Evolutionary conservation across 768 basidiomycete genomes (phyloP), one percentile per base, ranked within the genome.

Genomic region (Daedalea quercina): DNA sequence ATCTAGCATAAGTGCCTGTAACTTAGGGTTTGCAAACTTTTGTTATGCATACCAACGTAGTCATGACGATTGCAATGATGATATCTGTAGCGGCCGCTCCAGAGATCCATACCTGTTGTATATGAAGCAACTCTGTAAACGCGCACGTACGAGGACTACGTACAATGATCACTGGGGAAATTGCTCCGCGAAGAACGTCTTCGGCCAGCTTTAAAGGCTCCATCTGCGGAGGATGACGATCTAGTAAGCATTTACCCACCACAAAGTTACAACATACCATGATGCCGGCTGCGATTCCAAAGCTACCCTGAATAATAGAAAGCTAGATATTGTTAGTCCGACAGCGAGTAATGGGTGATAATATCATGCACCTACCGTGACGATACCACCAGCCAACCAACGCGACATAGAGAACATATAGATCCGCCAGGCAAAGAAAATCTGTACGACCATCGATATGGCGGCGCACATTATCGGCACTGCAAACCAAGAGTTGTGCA

Each of bases 401-500:
- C 6, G 9, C 47, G 33, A 31, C 33, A 11, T 33, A 4, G 26
- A 49, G 25, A 49, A n/a, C 13, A 33, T 49, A 9, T 24, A 51
- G 37, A 57, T 54, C 13, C 56, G 35, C 40, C 56, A 48, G 26
- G 44, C 44, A 41, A 43, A 57, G 53, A 28, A 54, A 20, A 31
- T 31, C 25, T 57, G 56, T 3, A 57, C 50, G 19, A 48, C 26
- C 1, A 24, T 48, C 8, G 56, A 47, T n/a, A 54, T 26, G 20
- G 54, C 4, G 17, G 13, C 53, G 20, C 44, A 43, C 56, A 57
- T 57, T 19, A 57, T 44, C 11, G 50, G 34, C 8, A 51, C 56
- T 20, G 51, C 49, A 49, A 57, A 54, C 56, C 56, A 57, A 3
- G 49, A 12, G 17, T 50, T 47, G 45, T 54, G 45, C 35, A 50